Base-by-base conservation (phyloP, 176 grass and related monocot species). In the Cenchrus fungigraminus region DNA sequence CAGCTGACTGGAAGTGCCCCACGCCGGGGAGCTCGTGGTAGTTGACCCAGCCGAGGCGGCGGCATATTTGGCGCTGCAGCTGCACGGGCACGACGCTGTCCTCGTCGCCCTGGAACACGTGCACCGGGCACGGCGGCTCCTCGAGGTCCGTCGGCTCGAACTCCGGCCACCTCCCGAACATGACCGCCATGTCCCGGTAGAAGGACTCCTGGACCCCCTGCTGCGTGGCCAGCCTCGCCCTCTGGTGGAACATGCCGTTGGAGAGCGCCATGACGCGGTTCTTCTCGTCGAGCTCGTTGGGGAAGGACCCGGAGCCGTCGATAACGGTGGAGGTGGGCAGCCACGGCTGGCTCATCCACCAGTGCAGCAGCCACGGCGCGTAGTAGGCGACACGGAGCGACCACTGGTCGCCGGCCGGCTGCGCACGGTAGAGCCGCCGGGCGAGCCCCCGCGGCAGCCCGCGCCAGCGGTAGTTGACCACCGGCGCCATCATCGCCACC, bases 181-280 rank as follows among this genome's bases (percentile, higher is more conserved):
- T 96, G 50, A 98, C 93, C 28, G 68, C 77, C 97, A 98, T 98
- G 77, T 98, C 97, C 29, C 81, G 67, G 91, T 98, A 98, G 87
- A 91, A 94, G 1, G 93, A 98, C 76, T 96, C 97, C 12, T 91
- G 90, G 50, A 68, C 53, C 4, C 93, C 93, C 74, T 98, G 97
- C 74, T 98, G 96, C 65, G 91, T 91, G 4, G 91, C 96, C 61
- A 85, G 22, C 55, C 53, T 80, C 63, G 89, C 85, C 77, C 67
- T 87, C 89, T 87, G 80, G 9, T 86, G 78, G 72, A 90, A 97
- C 52, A 87, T 66, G 50, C 87, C 85, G 57, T 42, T 71, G 53
- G 82, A 74, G 32, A 90, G 79, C 52, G 76, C 60, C 55, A 81
- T 77, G 56, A 90, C 40, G 55, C 73, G 86, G 73, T 88, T 88